Base-by-base conservation (phyloP, 441 rosid genomes). In the Kokia cookei region DNA sequence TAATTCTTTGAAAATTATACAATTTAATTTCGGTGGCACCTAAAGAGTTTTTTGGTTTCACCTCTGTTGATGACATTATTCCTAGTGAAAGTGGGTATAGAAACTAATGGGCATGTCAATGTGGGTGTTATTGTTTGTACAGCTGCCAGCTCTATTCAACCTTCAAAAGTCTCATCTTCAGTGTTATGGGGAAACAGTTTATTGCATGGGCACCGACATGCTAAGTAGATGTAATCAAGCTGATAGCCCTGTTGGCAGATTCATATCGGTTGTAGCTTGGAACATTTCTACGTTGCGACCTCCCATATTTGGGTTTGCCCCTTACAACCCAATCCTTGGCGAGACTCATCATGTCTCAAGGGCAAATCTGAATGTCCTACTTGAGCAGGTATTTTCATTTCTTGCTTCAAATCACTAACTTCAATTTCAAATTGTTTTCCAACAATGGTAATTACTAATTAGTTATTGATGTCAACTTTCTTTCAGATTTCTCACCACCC, bases 401-500 rank as follows among this genome's bases (percentile, higher is more conserved):
- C 15, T 6, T 3, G 24, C 37, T 27, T 2, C 40, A 29, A 58
- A 11, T 58, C 1, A 58, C 32, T 57, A 8, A 3, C 51, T 40
- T 27, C 65, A 27, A 1, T 58, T 29, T 29, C 1, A 3, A 11
- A 26, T 37, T 48, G 15, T 50, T 50, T 50, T 50, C 8, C 4
- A 54, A 11, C 59, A 54, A 19, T 19, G 12, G 13, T 9, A 19
- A 19, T 54, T 19, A 54, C 10, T 19, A 19, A 19, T 54, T 19
- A 54, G 24, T 19, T 7, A 5, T 17, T 54, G 27, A 7, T 11
- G 37, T n/a, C 17, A 27, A 59, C 35, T 61, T 22, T 45, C 3
- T 65, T 61, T 35, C 77, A 94, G 98, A 84, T 94, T 76, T 93
- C 94, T n/a, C 97, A 94, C 79, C 98, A 93, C 45, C 99, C 98